These are phyloP conservation scores for Neurospora hispaniola DNA, from an alignment of 495 filamentous ascomycete genomes.

Conservation along the genomic window DNA sequence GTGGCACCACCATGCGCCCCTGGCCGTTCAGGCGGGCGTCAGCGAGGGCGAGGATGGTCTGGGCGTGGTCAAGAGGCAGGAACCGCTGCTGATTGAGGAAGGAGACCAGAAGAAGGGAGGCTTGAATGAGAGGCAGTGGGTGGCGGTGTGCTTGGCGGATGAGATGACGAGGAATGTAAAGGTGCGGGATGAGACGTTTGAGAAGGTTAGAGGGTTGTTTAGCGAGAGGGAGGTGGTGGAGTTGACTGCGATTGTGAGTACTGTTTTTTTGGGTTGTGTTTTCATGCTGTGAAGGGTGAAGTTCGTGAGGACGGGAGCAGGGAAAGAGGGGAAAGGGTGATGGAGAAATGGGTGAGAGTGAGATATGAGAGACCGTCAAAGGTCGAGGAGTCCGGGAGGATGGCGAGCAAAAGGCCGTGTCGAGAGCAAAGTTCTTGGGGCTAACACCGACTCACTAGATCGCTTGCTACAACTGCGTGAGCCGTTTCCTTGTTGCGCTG, in stretches of 20 bases:
- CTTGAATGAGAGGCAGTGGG: constrained; percentile 49
- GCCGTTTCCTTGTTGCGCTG: constrained; percentile 71
- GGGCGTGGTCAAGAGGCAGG: constrained; percentile 20
- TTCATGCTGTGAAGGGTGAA: too few relatives aligned
- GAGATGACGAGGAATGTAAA: constrained; percentile 59
- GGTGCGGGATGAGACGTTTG: constrained; percentile 56
- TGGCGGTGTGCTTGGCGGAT: constrained; percentile 60
- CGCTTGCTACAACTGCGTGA: constrained; percentile 82
- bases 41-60: constrained; percentile 37
- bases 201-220: constrained; percentile 45
- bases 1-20: constrained; percentile 65
- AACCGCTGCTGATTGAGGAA: constrained; percentile 1
- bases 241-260: constrained; percentile 56
- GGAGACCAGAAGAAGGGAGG: constrained; percentile 2
- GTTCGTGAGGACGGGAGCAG: too few relatives aligned
- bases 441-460: constrained; percentile 16
- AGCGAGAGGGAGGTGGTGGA: constrained; percentile 63
- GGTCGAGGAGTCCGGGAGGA: background rate
- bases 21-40: constrained; percentile 40
- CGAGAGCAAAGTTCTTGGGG: background rate
- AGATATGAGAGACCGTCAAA: background rate
- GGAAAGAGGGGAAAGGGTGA: background rate
- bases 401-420: background rate
- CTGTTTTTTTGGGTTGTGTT: too few relatives aligned
- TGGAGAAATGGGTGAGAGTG: background rate